Percentiles rank a stretch among this genome's conserved stretches.
phyloP scores from a whole-genome alignment of 2,329 filamentous ascomycete genomes.

The Purpureocillium takamizusanense region DNA sequence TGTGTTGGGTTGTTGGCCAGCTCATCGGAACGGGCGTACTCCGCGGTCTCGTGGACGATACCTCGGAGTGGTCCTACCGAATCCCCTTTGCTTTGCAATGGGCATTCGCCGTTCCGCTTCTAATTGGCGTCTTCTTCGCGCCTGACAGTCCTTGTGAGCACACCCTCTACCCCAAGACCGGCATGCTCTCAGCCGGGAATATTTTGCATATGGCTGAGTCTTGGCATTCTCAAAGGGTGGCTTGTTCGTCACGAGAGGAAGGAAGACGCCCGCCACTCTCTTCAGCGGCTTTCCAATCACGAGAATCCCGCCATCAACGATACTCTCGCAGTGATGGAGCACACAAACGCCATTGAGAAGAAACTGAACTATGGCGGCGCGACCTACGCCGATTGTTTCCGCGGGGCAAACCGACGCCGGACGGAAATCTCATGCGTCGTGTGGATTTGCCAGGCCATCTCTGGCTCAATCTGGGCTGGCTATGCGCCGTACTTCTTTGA shows the following conservation, averaged over 20 bases:
- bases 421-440: slow-evolving; percentile 44
- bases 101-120: slow-evolving; percentile 27
- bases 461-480: slow-evolving; percentile 53
- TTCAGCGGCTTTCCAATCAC: slow-evolving; percentile 16
- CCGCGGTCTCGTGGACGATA: slow-evolving; percentile 19
- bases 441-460: slow-evolving; percentile 56
- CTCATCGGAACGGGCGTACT: slow-evolving; percentile 26
- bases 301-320: slow-evolving; percentile 29
- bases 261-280: too few relatives aligned
- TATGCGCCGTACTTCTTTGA: slow-evolving; percentile 42
- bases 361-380: slow-evolving; percentile 23
- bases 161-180: too few relatives aligned
- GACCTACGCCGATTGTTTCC: slow-evolving; percentile 1
- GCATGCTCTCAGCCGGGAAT: too few relatives aligned
- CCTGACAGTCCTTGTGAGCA: slow-evolving; percentile 30
- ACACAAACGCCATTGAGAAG: slow-evolving; percentile 33
- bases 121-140: slow-evolving; percentile 24
- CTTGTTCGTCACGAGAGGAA: too few relatives aligned
- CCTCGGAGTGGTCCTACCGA: slow-evolving; percentile 25
- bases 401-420: slow-evolving; percentile 14
- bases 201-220: too few relatives aligned
- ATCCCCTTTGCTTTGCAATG: slow-evolving; percentile 32
- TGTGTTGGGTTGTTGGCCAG: slow-evolving; percentile 33
- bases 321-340: slow-evolving; percentile 29
- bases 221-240: too few relatives aligned